phyloP scores from a whole-genome alignment of 2,329 filamentous ascomycete species.

The Phoma sp. region DNA sequence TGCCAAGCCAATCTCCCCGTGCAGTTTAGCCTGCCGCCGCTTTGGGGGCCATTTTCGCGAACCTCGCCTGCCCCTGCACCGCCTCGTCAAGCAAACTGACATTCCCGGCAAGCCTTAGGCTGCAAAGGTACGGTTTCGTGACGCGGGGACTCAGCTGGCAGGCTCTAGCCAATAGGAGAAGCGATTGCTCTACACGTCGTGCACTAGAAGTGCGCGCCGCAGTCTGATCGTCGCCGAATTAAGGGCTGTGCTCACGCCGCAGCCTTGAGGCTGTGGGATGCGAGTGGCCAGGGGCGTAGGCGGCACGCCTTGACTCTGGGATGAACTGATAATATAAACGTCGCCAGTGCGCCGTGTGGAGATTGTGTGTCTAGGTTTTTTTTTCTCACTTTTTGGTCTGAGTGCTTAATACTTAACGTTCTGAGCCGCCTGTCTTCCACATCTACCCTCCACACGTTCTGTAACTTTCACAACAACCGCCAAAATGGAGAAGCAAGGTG shows the following conservation, averaged over 20 bases:
- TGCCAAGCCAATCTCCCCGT: constrained; percentile 1
- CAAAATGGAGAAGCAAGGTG: constrained; percentile 46
- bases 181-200: background rate
- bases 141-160: background rate
- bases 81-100: background rate
- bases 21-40: constrained; percentile 2
- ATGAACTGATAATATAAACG: constrained; percentile 4
- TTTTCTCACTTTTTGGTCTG: background rate
- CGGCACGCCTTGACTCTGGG: constrained; percentile 22
- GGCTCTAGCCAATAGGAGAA: background rate
- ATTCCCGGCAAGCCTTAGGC: constrained; percentile 1
- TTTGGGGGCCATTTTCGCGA: constrained; percentile 9
- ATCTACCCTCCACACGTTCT: background rate
- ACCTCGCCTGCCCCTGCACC: constrained; percentile 33
- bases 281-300: constrained; percentile 8
- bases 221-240: constrained; percentile 17
- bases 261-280: constrained; percentile 1
- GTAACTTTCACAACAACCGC: background rate
- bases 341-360: constrained; percentile 12
- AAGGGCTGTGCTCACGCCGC: constrained; percentile 27
- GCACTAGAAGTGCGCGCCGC: background rate
- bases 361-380: background rate
- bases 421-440: background rate
- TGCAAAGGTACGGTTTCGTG: background rate
- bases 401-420: background rate